Base-by-base conservation (phyloP, 2,329 filamentous ascomycete species). In the Penicillium decumbens region DNA sequence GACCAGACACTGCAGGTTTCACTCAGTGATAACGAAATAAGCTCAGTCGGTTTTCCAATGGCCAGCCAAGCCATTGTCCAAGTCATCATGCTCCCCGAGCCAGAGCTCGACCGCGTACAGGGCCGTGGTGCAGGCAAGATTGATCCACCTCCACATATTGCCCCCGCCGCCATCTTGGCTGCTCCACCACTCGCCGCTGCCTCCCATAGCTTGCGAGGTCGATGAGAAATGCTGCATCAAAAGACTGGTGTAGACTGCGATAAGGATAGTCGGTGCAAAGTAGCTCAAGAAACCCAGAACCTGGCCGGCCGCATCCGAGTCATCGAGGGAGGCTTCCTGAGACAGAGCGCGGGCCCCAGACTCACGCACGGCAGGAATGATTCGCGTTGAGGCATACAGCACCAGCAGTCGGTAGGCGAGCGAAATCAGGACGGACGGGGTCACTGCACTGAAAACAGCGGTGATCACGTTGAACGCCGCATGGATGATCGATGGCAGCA, bases 161-260 rank as follows among this genome's bases (percentile, higher is more conserved):
- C 90, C 89, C 10, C 89, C 90, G 3, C 84, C 88, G 5, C 87
- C 89, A 13, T 89, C 88, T 62, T 91, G 85, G 44, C 88, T 84
- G 2, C 85, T 91, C 90, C 91, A 96, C 77, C 91, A 87, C 53
- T 84, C 81, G 13, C 80, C 80, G 46, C 80, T 81, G 2, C 81
- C 80, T 1, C 82, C 83, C 54, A 86, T 75, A 51, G 68, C 76
- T 71, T 67, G 74, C 24, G 68, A 81, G 13, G 79, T 86, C 9
- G 87, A 85, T 4, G 89, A 88, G 65, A 98, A 97, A 70, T 98
- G 93, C 69, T 97, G 93, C 75, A 97, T 85, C 29, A 98, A 75
- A 43, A 98, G 74, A 70, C 91, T 96, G 2, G 93, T 98, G 71
- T 98, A 98, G 27, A 97, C 91, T 3, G 93, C 88, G 53, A 98